phyloP scores from a whole-genome alignment of 495 filamentous ascomycete genomes.

The Diplogelasinospora grovesii region DNA sequence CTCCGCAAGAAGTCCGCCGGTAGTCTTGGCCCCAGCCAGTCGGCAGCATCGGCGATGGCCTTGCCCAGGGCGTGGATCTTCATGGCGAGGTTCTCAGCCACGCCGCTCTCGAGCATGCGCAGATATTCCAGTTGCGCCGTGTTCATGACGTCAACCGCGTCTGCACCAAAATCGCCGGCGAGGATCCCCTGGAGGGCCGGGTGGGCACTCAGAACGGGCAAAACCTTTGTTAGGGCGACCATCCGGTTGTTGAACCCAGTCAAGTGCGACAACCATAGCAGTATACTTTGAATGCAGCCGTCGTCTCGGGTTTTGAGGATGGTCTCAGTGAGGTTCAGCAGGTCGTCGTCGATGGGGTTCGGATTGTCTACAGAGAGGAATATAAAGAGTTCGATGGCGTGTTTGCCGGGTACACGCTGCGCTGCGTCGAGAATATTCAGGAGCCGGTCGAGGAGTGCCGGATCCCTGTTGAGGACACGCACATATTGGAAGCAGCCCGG shows the following conservation, averaged over 20 bases:
- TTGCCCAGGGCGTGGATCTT: constrained; percentile 9
- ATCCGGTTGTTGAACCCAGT: constrained; percentile 11
- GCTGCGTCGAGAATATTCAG: constrained; percentile 9
- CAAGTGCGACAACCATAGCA: constrained; percentile 4
- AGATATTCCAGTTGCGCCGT: constrained; percentile 8
- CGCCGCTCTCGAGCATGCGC: constrained; percentile 1
- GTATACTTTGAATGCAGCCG: constrained; percentile 5
- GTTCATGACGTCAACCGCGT: constrained; percentile 7
- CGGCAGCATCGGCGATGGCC: constrained; percentile 4
- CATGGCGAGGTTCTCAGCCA: constrained; percentile 12
- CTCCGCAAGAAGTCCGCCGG: constrained; percentile 2
- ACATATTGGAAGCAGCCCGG: constrained; percentile 9
- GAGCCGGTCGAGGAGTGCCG: constrained; percentile 4
- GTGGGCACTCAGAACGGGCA: constrained; percentile 4
- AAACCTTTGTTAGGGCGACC: constrained; percentile 10
- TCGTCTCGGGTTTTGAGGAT: constrained; percentile 12
- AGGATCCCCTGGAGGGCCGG: constrained; percentile 2
- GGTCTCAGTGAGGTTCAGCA: constrained; percentile 6
- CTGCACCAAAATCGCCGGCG: constrained; percentile 4
- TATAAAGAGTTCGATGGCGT: constrained; percentile 11
- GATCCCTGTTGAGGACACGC: constrained; percentile 3
- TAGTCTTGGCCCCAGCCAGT: constrained; percentile 9
- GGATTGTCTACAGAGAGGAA: constrained; percentile 9
- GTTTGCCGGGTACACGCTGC: constrained; percentile 2
- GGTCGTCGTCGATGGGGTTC: constrained; percentile 3